Evolutionary conservation across 352 stramenopile species (phyloP).

Genomic region (Globisporangium cylindrosporum): DNA sequence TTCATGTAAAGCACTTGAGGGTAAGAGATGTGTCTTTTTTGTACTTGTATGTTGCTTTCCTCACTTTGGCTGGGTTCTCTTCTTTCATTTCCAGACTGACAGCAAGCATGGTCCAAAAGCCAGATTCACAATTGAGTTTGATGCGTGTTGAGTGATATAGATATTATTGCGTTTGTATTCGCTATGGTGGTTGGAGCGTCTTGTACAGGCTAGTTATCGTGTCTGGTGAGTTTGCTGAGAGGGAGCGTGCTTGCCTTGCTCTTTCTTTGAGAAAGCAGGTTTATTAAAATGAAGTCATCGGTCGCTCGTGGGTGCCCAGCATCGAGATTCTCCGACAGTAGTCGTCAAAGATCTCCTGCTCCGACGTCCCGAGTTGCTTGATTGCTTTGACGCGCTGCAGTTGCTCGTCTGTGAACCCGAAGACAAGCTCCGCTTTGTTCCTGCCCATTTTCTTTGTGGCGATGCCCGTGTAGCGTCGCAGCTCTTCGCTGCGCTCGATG

Average conservation of each 20-base stretch:
- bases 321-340: conserved; percentile 49
- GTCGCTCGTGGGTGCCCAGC: conserved; percentile 29
- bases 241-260: not conserved
- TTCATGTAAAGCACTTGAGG: conserved; percentile 19
- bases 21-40: not conserved
- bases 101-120: not conserved
- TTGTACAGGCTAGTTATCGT: not conserved
- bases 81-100: not conserved
- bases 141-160: not conserved
- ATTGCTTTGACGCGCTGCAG: conserved; percentile 56
- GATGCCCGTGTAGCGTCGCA: conserved; percentile 52
- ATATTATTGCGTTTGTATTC: conserved; percentile 11
- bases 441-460: conserved; percentile 23
- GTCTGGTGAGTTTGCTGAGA: not conserved
- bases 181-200: not conserved
- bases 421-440: conserved; percentile 58
- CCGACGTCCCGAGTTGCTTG: conserved; percentile 50
- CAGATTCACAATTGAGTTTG: not conserved
- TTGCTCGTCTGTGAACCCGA: conserved; percentile 63
- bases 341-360: conserved; percentile 65
- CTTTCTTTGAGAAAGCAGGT: not conserved
- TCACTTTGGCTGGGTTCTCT: not conserved
- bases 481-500: conserved; percentile 45
- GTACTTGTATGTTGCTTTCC: not conserved
- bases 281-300: conserved; percentile 16